Evolutionary conservation across 1,139 yeast genomes (phyloP), one percentile per base, ranked within the genome.

Genomic region (Saccharomyces pastorianus): DNA sequence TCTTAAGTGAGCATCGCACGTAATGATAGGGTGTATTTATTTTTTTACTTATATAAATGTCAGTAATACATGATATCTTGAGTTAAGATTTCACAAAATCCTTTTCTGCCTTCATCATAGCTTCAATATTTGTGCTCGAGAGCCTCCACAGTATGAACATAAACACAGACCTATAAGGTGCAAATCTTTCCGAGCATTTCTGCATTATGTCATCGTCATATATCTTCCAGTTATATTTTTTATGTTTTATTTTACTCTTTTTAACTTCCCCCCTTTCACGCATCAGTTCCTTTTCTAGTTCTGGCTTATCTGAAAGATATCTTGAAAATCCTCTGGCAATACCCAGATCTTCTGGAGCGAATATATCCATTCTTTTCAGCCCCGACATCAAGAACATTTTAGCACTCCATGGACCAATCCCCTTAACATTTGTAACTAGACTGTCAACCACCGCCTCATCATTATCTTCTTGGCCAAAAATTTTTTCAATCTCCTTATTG

Each of bases 321-420:
- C 76, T 70, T 0, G 89, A 79, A 57, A 84, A 80, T 0, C 97
- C 97, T 60, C 95, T 74, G 46, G 93, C 91, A 1, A 90, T 80
- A 1, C 96, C 97, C 53, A 90, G 73, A 70, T 91, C 97, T 38
- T 84, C 90, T 13, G 81, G 75, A 2, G 95, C 86, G 68, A 88
- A 88, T 0, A 88, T 81, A 65, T 90, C 84, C 66, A 80, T 66
- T 56, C 87, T 77, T 31, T 77, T 77, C 49, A 90, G 71, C 0
- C 87, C 85, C 65, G 89, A 88, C 23, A 85, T 67, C 17, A 86
- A 72, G 71, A 89, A 90, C 96, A 90, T 90, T 55, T 85, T 87
- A 0, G 95, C 95, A 8, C 91, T 83, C 98, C 98, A 90, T 1
- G 82, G 80, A 0, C 97, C 97, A 32, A 90, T 80, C 0, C 97